These are phyloP conservation scores for Phytophthora meadii DNA, from an alignment of 352 stramenopile species.

Conservation along the genomic window DNA sequence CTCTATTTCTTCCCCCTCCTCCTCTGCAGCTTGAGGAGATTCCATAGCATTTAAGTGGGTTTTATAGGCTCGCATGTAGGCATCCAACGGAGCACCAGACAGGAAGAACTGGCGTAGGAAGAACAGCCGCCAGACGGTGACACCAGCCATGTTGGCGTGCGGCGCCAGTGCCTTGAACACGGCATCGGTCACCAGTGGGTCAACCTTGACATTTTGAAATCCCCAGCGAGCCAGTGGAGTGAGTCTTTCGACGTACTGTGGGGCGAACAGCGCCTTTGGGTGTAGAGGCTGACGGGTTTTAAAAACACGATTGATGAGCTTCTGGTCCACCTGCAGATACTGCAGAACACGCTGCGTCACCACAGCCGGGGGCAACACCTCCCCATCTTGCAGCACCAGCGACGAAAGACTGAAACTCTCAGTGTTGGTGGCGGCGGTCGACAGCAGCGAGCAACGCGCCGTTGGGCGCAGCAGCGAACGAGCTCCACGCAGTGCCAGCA, in stretches of 20 bases:
- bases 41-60: slow-evolving; percentile 19
- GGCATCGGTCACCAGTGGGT: slow-evolving; percentile 19
- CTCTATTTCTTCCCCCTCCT: slow-evolving; percentile 1
- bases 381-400: slow-evolving; percentile 25
- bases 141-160: slow-evolving; percentile 58
- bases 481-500: slow-evolving; percentile 15
- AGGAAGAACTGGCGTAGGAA: slow-evolving; percentile 74
- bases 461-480: slow-evolving; percentile 12
- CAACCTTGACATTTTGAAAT: slow-evolving; percentile 34
- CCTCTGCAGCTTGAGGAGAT: slow-evolving; percentile 9
- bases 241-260: slow-evolving; percentile 37
- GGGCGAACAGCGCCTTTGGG: slow-evolving; percentile 40
- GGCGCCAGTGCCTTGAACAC: slow-evolving; percentile 53
- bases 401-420: slow-evolving; percentile 31
- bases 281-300: slow-evolving; percentile 31
- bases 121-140: slow-evolving; percentile 60
- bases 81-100: slow-evolving; percentile 44
- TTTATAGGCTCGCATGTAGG: slow-evolving; percentile 48
- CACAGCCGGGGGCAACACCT: slow-evolving; percentile 6
- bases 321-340: slow-evolving; percentile 41
- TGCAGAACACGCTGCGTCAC: slow-evolving; percentile 40
- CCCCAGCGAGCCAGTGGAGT: slow-evolving; percentile 47
- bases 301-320: slow-evolving; percentile 24
- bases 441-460: slow-evolving; percentile 11
- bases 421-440: slow-evolving; percentile 4